Evolutionary conservation across 805 yeast genomes (phyloP).

Genomic region (Sugiyamaella americana): DNA sequence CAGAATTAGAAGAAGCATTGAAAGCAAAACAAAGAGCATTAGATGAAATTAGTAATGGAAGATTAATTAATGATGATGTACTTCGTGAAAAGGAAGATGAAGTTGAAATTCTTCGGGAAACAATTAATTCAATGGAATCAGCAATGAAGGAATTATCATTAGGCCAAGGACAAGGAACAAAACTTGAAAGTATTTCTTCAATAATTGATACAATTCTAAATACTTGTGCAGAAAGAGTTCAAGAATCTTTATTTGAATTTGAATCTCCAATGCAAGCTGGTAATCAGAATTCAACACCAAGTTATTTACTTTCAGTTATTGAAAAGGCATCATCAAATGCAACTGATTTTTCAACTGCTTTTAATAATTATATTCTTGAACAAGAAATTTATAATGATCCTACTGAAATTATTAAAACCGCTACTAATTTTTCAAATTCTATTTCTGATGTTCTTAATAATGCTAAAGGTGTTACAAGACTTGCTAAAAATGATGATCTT

Average conservation of each 20-base stretch:
- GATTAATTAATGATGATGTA: slow-evolving; percentile 32
- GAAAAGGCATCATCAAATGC: slow-evolving; percentile 67
- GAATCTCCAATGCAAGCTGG: slow-evolving; percentile 81
- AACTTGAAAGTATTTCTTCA: slow-evolving; percentile 38
- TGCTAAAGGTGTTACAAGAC: slow-evolving; percentile 61
- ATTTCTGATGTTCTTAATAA: slow-evolving; percentile 58
- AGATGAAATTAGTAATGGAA: slow-evolving; percentile 24
- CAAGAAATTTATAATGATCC: slow-evolving; percentile 56
- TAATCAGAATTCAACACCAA: slow-evolving; percentile 68
- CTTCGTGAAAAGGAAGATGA: slow-evolving; percentile 70
- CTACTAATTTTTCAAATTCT: slow-evolving; percentile 57
- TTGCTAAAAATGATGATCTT: slow-evolving; percentile 44
- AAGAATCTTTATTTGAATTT: slow-evolving; percentile 61
- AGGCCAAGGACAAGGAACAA: slow-evolving; percentile 42
- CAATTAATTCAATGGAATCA: slow-evolving; percentile 52
- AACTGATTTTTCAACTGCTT: slow-evolving; percentile 73
- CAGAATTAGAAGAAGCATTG: slow-evolving; percentile 40
- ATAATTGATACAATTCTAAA: slow-evolving; percentile 65
- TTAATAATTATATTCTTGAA: slow-evolving; percentile 69
- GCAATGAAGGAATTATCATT: slow-evolving; percentile 49
- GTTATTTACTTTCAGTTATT: slow-evolving; percentile 56
- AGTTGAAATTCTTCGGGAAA: slow-evolving; percentile 69
- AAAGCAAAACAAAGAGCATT: slow-evolving; percentile 31
- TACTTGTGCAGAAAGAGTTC: slow-evolving; percentile 65
- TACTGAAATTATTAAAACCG: slow-evolving; percentile 50